Conservation (phyloP, 352 stramenopile genomes). For the Phytophthora ramorum region DNA sequence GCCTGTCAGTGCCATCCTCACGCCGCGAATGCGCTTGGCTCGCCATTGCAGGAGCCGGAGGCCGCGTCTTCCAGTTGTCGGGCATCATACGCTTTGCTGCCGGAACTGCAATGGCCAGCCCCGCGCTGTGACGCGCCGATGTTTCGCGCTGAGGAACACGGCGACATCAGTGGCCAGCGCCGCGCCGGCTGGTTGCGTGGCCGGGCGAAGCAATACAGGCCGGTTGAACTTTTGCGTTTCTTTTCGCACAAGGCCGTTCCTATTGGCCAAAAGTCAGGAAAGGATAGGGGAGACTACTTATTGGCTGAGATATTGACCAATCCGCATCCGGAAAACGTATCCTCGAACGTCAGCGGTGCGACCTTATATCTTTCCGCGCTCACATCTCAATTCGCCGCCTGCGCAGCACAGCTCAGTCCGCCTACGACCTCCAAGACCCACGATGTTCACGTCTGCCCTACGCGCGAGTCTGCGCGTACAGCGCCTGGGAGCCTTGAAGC, state of each 20-base stretch:
- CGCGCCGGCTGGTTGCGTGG: neutral
- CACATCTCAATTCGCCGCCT: constrained; percentile 55
- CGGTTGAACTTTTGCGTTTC: constrained; percentile 29
- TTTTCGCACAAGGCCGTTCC: neutral
- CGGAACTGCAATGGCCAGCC: constrained; percentile 28
- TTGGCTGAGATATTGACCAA: constrained; percentile 17
- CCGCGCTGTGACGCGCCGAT: constrained; percentile 31
- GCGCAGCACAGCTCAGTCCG: constrained; percentile 3
- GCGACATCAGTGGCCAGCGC: constrained; percentile 26
- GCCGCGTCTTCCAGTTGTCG: constrained; percentile 12
- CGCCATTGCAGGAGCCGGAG: neutral
- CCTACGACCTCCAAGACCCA: neutral
- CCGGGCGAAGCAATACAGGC: constrained; percentile 8
- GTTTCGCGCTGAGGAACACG: constrained; percentile 24
- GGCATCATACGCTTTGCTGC: constrained; percentile 26
- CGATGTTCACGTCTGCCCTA: constrained; percentile 69
- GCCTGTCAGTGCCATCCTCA: neutral
- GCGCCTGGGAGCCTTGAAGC: constrained; percentile 52
- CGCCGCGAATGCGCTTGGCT: neutral
- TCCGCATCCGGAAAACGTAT: constrained; percentile 8
- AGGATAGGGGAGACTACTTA: neutral
- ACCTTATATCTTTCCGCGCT: constrained; percentile 32
- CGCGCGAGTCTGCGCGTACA: constrained; percentile 64
- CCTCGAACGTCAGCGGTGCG: constrained; percentile 24
- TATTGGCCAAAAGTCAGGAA: constrained; percentile 12